Percentiles rank a stretch among this genome's conserved stretches.
Evolutionary conservation across 768 basidiomycete species (phyloP).

Genomic region (Suillus discolor): DNA sequence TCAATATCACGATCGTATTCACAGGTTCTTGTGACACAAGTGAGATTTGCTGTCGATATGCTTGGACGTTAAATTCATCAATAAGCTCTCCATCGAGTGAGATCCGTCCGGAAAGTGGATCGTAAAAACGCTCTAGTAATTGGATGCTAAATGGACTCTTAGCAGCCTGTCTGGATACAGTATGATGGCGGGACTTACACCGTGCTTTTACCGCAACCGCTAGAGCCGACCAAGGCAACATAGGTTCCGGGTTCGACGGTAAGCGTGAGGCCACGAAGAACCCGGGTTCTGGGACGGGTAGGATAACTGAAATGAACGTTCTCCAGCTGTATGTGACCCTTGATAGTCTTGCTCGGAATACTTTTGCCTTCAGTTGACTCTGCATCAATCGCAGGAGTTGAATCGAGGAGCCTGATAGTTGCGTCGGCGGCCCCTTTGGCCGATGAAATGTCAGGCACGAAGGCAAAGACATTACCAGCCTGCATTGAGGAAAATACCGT

Average conservation of each 20-base stretch:
- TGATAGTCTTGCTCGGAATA: constrained; percentile 42
- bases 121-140: constrained; percentile 85
- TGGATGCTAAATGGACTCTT: constrained; percentile 56
- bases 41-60: constrained; percentile 87
- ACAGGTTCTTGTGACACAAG: constrained; percentile 88
- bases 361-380: constrained; percentile 66
- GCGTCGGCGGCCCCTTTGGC: constrained; percentile 77
- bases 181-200: constrained; percentile 46
- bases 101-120: constrained; percentile 71
- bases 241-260: constrained; percentile 77
- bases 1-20: constrained; percentile 19
- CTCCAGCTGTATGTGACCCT: constrained; percentile 74
- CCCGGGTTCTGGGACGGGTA: constrained; percentile 78
- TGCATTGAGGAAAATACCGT: constrained; percentile 81
- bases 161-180: neutral
- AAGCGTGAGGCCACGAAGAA: constrained; percentile 76
- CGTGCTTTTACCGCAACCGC: constrained; percentile 82
- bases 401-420: constrained; percentile 77
- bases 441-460: constrained; percentile 87
- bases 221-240: constrained; percentile 80
- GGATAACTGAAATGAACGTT: constrained; percentile 90
- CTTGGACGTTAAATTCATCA: constrained; percentile 75
- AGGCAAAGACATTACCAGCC: constrained; percentile 81
- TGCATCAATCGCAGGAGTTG: constrained; percentile 76
- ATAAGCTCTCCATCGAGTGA: constrained; percentile 78